A percentile compares a stretch with the other conserved stretches of the same genome.
Evolutionary conservation across 139 green algal species (phyloP).

Genomic region (Coelastrella sp.): DNA sequence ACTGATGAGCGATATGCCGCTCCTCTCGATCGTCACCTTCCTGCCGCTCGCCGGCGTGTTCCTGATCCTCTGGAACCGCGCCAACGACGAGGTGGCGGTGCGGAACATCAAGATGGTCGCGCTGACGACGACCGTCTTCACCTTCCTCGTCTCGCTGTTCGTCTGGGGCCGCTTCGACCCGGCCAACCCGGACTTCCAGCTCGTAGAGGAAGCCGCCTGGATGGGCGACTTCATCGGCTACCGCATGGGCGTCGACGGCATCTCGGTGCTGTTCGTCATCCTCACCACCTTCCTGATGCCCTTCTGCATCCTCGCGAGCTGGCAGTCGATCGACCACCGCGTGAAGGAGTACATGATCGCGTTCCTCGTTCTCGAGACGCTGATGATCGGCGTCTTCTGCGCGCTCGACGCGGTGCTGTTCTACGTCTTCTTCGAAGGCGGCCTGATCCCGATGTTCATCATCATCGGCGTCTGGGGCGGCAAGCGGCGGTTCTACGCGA

Average conservation of each 20-base stretch:
- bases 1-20: no score
- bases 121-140: no score
- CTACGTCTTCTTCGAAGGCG: background rate
- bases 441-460: background rate
- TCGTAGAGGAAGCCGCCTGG: background rate
- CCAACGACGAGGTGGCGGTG: no score
- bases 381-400: background rate
- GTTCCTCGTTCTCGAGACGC: background rate
- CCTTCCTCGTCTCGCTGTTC: no score
- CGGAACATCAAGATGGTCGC: no score
- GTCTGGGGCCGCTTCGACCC: background rate
- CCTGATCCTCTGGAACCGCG: no score
- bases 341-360: background rate
- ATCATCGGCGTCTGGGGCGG: constrained; percentile 4
- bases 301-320: background rate
- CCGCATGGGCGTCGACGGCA: background rate
- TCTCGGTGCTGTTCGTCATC: background rate
- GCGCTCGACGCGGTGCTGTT: background rate
- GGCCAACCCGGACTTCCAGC: background rate
- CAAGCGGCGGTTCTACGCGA: no score
- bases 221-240: background rate
- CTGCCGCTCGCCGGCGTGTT: no score
- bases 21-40: no score
- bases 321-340: background rate
- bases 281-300: background rate